Evolutionary conservation across 345 rosid species (phyloP), one percentile per base, ranked within the genome.

Genomic region (Sapria himalayana): DNA sequence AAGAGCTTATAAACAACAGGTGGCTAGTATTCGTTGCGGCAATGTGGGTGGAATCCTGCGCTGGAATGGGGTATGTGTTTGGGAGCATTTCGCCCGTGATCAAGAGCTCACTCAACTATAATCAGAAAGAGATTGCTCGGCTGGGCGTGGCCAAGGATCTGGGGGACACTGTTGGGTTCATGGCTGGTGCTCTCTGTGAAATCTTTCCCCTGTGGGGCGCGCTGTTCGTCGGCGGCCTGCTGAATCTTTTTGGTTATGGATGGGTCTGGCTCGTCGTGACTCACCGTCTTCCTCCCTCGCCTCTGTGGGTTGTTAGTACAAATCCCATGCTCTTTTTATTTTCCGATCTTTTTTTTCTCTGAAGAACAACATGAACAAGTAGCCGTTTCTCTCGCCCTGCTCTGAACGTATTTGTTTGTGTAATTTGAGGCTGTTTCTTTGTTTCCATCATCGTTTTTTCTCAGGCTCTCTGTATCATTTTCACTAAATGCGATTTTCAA

Each of bases 41-140:
- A 71, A 91, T 91, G 89, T 91, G 99, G 96, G 73, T 91, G 46
- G 85, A 84, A 62, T 84, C 96, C 0, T 77, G 93, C 51, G 95
- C 96, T 11, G 99, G 99, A 7, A 58, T 77, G 38, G 96, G 94
- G 36, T 91, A 91, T 57, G 41, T 91, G 59, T 91, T 80, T 56
- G 94, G 96, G 25, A 91, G 96, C 64, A 73, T 91, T 43, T 91
- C 99, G 10, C 99, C 99, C 12, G 94, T 78, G 22, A 80, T 84
- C 29, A 91, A 91, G 71, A 78, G 74, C 59, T 77, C 93, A 1
- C 44, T 84, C 58, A 66, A 62, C 52, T 91, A 91, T 37, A 91
- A 91, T 27, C 96, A 91, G 61, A 69, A 50, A 59, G 74, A 91
- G 66, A 37, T 91, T 6, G 72, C 99, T 1, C 68, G 76, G 43